A percentile compares a stretch with the other conserved stretches of the same genome.
phyloP scores from a whole-genome alignment of 257 asterid species.

The Nicotiana undulata region DNA sequence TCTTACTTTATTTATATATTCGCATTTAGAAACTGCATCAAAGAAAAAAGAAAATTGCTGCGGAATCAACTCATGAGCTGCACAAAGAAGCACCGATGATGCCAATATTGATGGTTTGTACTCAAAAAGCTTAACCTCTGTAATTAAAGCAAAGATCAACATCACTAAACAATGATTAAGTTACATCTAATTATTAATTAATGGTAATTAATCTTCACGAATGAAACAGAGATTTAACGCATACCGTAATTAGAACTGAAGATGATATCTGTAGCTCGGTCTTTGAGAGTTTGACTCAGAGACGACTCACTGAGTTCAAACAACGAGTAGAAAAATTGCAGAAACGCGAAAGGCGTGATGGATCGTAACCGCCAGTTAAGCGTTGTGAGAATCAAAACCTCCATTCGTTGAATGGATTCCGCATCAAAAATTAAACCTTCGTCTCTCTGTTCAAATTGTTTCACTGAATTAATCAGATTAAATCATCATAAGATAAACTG shows the following conservation, averaged over 20 bases:
- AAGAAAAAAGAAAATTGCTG: conserved; percentile 18
- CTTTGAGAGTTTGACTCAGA: conserved; percentile 21
- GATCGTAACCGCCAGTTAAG: conserved; percentile 59
- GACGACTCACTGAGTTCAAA: conserved; percentile 23
- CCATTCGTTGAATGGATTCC: conserved; percentile 41
- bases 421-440: conserved; percentile 32
- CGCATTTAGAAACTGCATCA: conserved; percentile 24
- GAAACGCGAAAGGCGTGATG: conserved; percentile 50
- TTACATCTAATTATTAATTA: not conserved
- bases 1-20: conserved; percentile 30
- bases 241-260: conserved; percentile 37
- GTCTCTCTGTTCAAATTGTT: conserved; percentile 27
- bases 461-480: not conserved
- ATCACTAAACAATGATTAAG: not conserved
- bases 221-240: not conserved
- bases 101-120: conserved; percentile 41
- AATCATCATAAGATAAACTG: no score
- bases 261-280: conserved; percentile 32
- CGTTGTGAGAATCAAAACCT: conserved; percentile 33
- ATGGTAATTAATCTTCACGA: not conserved
- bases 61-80: conserved; percentile 32
- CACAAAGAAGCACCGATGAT: conserved; percentile 47
- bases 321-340: conserved; percentile 29
- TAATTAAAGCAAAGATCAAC: not conserved
- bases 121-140: conserved; percentile 38